Percentiles rank a stretch among this genome's conserved stretches.
phyloP scores from a whole-genome alignment of 495 filamentous ascomycete genomes.

The Cenococcum geophilum region DNA sequence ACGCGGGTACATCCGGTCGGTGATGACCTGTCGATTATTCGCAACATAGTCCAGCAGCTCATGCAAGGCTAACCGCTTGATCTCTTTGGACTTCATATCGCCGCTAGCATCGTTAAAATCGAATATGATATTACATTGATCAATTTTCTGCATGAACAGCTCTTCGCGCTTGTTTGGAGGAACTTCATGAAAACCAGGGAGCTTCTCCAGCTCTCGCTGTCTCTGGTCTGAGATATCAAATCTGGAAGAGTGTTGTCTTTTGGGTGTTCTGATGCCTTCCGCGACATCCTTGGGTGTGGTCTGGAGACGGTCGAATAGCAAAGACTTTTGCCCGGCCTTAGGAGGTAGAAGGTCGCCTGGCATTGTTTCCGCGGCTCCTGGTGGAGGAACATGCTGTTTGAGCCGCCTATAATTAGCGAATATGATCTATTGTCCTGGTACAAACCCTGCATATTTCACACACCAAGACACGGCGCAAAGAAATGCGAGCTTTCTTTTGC shows the following conservation, averaged over 20 bases:
- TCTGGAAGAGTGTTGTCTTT: constrained; percentile 91
- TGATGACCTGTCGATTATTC: constrained; percentile 97
- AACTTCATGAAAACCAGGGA: constrained; percentile 98
- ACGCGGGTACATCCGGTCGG: constrained; percentile 96
- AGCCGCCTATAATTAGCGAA: constrained; percentile 30
- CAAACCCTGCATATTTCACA: background rate
- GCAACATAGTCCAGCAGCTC: constrained; percentile 97
- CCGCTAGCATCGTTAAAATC: constrained; percentile 98
- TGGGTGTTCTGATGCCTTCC: constrained; percentile 90
- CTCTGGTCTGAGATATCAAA: constrained; percentile 92
- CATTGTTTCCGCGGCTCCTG: constrained; percentile 95
- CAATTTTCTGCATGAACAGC: constrained; percentile 99
- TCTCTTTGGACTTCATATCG: constrained; percentile 99
- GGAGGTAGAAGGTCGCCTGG: constrained; percentile 94
- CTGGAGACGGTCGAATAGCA: constrained; percentile 85
- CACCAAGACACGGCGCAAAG: background rate
- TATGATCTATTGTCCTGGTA: background rate
- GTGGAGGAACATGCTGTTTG: constrained; percentile 79
- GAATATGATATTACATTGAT: constrained; percentile 99
- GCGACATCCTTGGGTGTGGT: constrained; percentile 92
- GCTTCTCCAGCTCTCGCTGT: constrained; percentile 91
- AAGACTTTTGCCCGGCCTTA: constrained; percentile 69
- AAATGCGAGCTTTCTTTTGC: constrained; percentile 3
- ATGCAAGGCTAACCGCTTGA: constrained; percentile 94
- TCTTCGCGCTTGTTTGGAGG: constrained; percentile 92